Conservation (phyloP, 768 basidiomycete genomes). For the Guyanaporus albipodus region DNA sequence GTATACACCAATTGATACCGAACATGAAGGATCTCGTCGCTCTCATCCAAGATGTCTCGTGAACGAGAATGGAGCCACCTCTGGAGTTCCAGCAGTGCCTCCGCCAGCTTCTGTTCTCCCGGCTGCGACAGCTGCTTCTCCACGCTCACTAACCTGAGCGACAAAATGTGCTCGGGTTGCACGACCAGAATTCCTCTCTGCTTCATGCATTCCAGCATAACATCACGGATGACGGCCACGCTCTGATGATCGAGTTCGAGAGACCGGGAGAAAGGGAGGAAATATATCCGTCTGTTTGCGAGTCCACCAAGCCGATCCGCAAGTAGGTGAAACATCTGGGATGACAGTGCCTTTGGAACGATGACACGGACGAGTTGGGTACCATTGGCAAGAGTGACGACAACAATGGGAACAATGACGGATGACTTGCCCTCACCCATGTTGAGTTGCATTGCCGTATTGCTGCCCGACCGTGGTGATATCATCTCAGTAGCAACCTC, state of each 20-base stretch:
- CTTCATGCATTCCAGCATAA: conserved; percentile 38
- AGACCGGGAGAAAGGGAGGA: conserved; percentile 46
- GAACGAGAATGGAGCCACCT: conserved; percentile 21
- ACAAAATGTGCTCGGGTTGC: conserved; percentile 54
- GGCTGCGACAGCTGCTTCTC: conserved; percentile 28
- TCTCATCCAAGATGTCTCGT: conserved; percentile 30
- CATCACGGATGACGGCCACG: conserved; percentile 21
- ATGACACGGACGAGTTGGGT: conserved; percentile 44
- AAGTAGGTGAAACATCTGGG: conserved; percentile 49
- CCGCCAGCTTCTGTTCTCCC: background rate
- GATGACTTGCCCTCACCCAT: conserved; percentile 58
- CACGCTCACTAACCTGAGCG: conserved; percentile 45
- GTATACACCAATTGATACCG: conserved; percentile 38
- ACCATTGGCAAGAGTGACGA: conserved; percentile 39
- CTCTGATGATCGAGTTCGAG: conserved; percentile 18
- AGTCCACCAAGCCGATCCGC: conserved; percentile 42
- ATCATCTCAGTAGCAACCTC: conserved; percentile 46
- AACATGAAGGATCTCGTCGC: conserved; percentile 32
- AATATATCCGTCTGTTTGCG: conserved; percentile 43
- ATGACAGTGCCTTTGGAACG: conserved; percentile 42
- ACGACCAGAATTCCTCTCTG: conserved; percentile 42
- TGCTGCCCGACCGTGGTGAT: conserved; percentile 32
- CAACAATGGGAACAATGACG: conserved; percentile 44
- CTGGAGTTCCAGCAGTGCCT: conserved; percentile 25
- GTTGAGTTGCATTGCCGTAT: conserved; percentile 46